Conservation (phyloP, 192 early-diverging fungal genomes). For the Coemansia sp. region DNA sequence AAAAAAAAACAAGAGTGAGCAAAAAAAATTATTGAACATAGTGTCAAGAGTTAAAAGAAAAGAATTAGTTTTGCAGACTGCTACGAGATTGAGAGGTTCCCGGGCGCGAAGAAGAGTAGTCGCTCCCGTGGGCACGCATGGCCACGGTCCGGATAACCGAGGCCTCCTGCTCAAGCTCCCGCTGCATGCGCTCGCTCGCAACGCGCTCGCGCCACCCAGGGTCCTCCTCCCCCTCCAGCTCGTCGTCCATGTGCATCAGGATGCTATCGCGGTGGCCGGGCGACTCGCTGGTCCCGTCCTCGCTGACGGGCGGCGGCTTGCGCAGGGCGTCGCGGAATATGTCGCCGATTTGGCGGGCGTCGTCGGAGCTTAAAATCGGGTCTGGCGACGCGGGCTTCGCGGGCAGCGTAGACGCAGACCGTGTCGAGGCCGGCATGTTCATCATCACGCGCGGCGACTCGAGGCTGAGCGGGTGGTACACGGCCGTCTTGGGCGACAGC, state of each 20-base stretch:
- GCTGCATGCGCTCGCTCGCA: slow-evolving; percentile 51
- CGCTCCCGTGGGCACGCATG: slow-evolving; percentile 46
- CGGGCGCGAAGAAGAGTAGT: slow-evolving; percentile 39
- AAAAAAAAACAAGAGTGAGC: too few species aligned
- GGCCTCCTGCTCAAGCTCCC: slow-evolving; percentile 46
- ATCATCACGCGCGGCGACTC: slow-evolving; percentile 47
- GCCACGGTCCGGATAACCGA: slow-evolving; percentile 44
- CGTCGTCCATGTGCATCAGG: slow-evolving; percentile 15
- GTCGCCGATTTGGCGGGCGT: slow-evolving; percentile 50
- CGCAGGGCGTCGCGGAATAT: slow-evolving; percentile 51
- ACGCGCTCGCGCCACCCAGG: slow-evolving; percentile 48
- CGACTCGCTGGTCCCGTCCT: slow-evolving; percentile 28
- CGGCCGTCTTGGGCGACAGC: slow-evolving; percentile 9
- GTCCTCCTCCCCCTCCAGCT: slow-evolving; percentile 35
- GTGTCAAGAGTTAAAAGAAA: not conserved
- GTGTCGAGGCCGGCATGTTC: slow-evolving; percentile 41
- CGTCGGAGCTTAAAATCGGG: slow-evolving; percentile 34
- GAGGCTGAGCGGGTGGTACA: slow-evolving; percentile 35
- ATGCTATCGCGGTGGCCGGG: slow-evolving; percentile 10
- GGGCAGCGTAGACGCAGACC: slow-evolving; percentile 2
- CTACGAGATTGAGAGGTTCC: slow-evolving; percentile 14
- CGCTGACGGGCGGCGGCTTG: slow-evolving; percentile 42
- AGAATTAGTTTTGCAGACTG: not conserved
- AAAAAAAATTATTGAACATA: too few species aligned
- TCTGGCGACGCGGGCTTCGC: slow-evolving; percentile 5